These are phyloP conservation scores for Physcomitrium patens DNA, from an alignment of 225 moss, liverwort and hornwort genomes.

Conservation along the genomic window DNA sequence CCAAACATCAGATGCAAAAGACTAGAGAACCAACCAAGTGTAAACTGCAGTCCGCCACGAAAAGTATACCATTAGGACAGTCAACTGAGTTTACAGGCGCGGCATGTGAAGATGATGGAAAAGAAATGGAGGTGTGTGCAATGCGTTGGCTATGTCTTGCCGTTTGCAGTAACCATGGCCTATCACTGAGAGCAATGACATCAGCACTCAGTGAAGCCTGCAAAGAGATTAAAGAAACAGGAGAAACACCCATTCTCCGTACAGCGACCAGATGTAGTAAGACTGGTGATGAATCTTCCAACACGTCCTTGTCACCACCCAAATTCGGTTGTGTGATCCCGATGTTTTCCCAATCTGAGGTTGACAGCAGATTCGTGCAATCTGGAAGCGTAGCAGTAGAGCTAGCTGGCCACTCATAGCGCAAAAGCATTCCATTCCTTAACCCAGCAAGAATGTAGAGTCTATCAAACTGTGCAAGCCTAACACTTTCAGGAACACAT, in stretches of 20 bases:
- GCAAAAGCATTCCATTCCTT: conserved; percentile 92
- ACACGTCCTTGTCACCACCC: conserved; percentile 32
- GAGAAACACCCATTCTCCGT: conserved; percentile 93
- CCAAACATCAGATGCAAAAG: conserved; percentile 24
- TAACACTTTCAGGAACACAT: conserved; percentile 93
- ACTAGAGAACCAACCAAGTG: conserved; percentile 79
- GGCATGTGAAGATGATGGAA: conserved; percentile 90
- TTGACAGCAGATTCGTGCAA: conserved; percentile 33
- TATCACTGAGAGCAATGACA: conserved; percentile 91
- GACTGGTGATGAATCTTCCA: conserved; percentile 51
- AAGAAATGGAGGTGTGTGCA: conserved; percentile 92
- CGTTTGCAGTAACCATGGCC: conserved; percentile 97
- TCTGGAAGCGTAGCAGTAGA: conserved; percentile 29
- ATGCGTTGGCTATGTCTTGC: conserved; percentile 95
- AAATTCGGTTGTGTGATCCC: conserved; percentile 30
- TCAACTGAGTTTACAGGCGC: conserved; percentile 84
- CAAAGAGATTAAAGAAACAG: conserved; percentile 86
- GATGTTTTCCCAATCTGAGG: conserved; percentile 30
- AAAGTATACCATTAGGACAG: conserved; percentile 92
- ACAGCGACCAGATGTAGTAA: conserved; percentile 81
- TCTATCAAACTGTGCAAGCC: conserved; percentile 89
- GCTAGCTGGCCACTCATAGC: conserved; percentile 91
- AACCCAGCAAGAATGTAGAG: conserved; percentile 91
- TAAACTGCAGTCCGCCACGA: conserved; percentile 98
- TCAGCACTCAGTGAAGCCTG: conserved; percentile 77